Evolutionary conservation across 768 basidiomycete genomes (phyloP).

Genomic region (Agaricus sinodeliciosus): DNA sequence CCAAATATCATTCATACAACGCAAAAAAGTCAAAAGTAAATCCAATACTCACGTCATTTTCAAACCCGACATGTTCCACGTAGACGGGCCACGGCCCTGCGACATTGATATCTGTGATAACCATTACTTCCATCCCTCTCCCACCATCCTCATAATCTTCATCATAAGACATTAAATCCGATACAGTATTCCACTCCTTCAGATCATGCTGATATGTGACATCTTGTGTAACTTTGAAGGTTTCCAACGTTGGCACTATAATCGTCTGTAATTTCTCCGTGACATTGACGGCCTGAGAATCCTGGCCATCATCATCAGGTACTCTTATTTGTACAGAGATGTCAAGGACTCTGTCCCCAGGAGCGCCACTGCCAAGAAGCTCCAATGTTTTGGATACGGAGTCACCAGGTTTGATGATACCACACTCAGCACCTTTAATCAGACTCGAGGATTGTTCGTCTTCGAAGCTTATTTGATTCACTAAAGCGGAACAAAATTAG

Average conservation of each 20-base stretch:
- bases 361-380: constrained; percentile 52
- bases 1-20: not conserved
- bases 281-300: constrained; percentile 23
- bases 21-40: not conserved
- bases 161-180: constrained; percentile 50
- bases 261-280: constrained; percentile 67
- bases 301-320: constrained; percentile 15
- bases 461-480: constrained; percentile 55
- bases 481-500: constrained; percentile 23
- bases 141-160: constrained; percentile 44
- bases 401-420: constrained; percentile 52
- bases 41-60: constrained; percentile 35
- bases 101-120: constrained; percentile 46
- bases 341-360: constrained; percentile 72
- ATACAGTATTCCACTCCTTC: constrained; percentile 35
- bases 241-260: constrained; percentile 55
- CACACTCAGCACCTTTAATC: constrained; percentile 69
- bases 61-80: constrained; percentile 42
- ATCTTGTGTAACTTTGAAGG: constrained; percentile 48
- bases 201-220: constrained; percentile 46
- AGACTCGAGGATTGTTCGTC: constrained; percentile 61
- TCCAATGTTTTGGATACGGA: constrained; percentile 55
- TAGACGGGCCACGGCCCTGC: constrained; percentile 50
- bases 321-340: constrained; percentile 67
- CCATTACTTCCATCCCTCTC: constrained; percentile 48